Percentiles rank a stretch among this genome's conserved stretches.
These are phyloP conservation scores for Starmerella stigmatis DNA, from an alignment of 805 yeast genomes.

Conservation along the genomic window DNA sequence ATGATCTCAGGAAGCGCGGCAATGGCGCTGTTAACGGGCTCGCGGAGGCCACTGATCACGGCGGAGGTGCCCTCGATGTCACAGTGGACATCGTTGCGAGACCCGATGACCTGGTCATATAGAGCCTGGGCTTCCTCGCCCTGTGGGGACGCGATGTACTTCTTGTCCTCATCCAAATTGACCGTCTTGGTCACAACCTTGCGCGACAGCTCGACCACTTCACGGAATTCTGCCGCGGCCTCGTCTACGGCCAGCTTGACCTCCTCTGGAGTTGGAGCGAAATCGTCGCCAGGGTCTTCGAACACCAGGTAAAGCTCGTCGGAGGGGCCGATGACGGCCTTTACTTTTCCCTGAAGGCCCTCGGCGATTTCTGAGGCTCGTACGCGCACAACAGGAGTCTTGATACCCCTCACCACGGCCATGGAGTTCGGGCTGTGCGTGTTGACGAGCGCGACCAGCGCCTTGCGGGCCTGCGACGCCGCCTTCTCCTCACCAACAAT, in stretches of 20 bases:
- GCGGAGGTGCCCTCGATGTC: slow-evolving; percentile 34
- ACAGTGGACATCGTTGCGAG: slow-evolving; percentile 22
- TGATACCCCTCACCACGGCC: slow-evolving; percentile 52
- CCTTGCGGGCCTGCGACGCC: slow-evolving; percentile 57
- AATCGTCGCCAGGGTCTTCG: slow-evolving; percentile 45
- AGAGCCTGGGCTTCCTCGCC: slow-evolving; percentile 21
- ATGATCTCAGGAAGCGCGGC: slow-evolving; percentile 45
- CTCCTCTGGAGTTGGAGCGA: slow-evolving; percentile 58
- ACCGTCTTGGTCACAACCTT: slow-evolving; percentile 44
- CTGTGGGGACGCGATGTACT: slow-evolving; percentile 46
- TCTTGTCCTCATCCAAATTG: slow-evolving; percentile 48
- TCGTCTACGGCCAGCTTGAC: slow-evolving; percentile 43
- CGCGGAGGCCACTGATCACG: slow-evolving; percentile 56
- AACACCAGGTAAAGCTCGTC: slow-evolving; percentile 47
- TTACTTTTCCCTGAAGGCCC: slow-evolving; percentile 33
- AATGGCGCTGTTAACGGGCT: slow-evolving; percentile 47
- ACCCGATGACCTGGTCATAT: slow-evolving; percentile 1
- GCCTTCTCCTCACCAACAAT: slow-evolving; percentile 47
- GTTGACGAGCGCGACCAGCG: slow-evolving; percentile 64
- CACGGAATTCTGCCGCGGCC: slow-evolving; percentile 46
- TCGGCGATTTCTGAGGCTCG: slow-evolving; percentile 34
- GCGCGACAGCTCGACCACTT: slow-evolving; percentile 48
- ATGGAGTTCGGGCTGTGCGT: slow-evolving; percentile 58
- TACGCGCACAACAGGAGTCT: slow-evolving; percentile 20
- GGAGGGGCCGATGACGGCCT: slow-evolving; percentile 45